These are phyloP conservation scores for Malassezia slooffiae DNA, from an alignment of 1,284 basidiomycete species.

Conservation along the genomic window DNA sequence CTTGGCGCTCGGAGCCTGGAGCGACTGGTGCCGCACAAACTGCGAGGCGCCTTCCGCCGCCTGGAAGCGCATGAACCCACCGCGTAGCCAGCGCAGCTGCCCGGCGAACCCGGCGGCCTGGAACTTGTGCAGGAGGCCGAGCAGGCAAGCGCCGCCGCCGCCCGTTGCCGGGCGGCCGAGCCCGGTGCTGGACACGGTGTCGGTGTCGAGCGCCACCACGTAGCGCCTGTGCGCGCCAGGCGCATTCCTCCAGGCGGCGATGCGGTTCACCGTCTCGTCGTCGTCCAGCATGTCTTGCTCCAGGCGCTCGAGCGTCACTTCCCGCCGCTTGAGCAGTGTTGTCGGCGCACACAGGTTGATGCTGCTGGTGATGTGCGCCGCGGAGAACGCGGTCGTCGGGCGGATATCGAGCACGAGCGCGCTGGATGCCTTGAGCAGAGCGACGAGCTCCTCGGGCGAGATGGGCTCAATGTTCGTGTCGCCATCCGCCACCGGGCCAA, in stretches of 20 bases:
- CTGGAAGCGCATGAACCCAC: constrained; percentile 34
- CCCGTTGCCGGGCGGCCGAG: constrained; percentile 35
- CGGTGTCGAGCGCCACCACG: constrained; percentile 41
- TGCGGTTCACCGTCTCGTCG: constrained; percentile 20
- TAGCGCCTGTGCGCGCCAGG: not conserved
- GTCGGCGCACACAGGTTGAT: constrained; percentile 84
- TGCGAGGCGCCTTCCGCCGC: not conserved
- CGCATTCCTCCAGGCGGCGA: constrained; percentile 7
- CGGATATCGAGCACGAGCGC: constrained; percentile 67
- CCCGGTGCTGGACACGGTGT: constrained; percentile 25
- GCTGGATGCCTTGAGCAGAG: not conserved
- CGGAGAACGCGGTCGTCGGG: constrained; percentile 52
- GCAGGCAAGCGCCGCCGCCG: constrained; percentile 37
- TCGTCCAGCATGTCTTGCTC: constrained; percentile 37
- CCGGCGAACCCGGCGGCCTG: constrained; percentile 33
- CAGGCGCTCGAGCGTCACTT: constrained; percentile 37
- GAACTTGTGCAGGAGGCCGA: constrained; percentile 43
- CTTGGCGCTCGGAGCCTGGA: no score
- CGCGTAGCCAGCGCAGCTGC: constrained; percentile 39
- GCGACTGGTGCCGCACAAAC: no score
- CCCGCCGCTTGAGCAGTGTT: constrained; percentile 59
- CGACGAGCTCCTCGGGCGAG: not conserved
- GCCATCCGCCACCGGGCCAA: no score
- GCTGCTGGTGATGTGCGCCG: constrained; percentile 49
- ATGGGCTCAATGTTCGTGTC: not conserved